Percentiles rank a stretch among this genome's conserved stretches.
Evolutionary conservation across 2,329 filamentous ascomycete genomes (phyloP).

Genomic region (Monosporascus sp.): DNA sequence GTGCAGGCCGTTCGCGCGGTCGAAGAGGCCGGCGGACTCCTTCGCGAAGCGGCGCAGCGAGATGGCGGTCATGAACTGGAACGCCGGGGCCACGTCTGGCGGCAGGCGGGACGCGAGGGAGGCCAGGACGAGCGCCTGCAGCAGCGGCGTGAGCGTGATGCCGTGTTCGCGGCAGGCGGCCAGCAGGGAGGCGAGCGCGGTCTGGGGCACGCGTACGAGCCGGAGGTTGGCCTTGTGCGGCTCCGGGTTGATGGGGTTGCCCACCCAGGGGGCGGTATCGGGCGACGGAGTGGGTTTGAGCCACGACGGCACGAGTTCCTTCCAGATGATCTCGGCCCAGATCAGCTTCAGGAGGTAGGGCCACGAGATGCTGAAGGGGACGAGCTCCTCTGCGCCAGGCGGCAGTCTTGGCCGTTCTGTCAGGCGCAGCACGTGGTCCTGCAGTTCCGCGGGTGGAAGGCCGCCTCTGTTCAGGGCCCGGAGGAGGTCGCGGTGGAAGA

Average conservation of each 20-base stretch:
- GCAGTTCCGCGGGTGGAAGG: constrained; percentile 7
- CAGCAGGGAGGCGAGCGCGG: constrained; percentile 28
- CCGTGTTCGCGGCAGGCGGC: constrained; percentile 34
- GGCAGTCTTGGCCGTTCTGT: constrained; percentile 27
- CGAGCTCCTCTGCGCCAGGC: constrained; percentile 35
- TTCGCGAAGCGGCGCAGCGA: constrained; percentile 37
- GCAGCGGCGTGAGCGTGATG: constrained; percentile 43
- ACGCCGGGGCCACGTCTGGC: constrained; percentile 24
- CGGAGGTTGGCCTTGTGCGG: constrained; percentile 33
- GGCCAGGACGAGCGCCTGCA: constrained; percentile 41
- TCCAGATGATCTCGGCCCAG: constrained; percentile 25
- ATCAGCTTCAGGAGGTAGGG: constrained; percentile 9
- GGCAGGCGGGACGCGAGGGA: constrained; percentile 36
- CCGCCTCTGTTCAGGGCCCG: constrained; percentile 31
- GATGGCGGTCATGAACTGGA: constrained; percentile 38
- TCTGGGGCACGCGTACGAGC: constrained; percentile 30
- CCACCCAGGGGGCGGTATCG: constrained; percentile 32
- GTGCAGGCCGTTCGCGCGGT: constrained; percentile 29
- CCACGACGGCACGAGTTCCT: constrained; percentile 34
- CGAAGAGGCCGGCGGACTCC: constrained; percentile 15
- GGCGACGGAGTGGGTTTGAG: constrained; percentile 23
- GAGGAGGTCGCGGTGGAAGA: constrained; percentile 46
- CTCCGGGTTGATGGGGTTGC: constrained; percentile 29
- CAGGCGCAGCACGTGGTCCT: constrained; percentile 26
- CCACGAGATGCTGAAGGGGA: constrained; percentile 30